Conservation (phyloP, 495 filamentous ascomycete genomes). For the Cryomyces minteri region DNA sequence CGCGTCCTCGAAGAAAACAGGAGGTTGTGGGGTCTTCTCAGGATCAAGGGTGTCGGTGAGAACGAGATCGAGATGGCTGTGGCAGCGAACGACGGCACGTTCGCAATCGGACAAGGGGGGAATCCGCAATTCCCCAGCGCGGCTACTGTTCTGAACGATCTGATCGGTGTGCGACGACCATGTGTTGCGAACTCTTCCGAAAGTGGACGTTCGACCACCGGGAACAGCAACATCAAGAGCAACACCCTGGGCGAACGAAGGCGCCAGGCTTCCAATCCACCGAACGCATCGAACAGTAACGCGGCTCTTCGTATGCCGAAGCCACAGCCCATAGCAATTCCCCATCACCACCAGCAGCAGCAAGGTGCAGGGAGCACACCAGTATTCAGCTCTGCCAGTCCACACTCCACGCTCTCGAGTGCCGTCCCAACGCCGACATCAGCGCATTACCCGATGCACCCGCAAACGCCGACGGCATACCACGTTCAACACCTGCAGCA, state of each 20-base stretch:
- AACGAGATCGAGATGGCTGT: conserved; percentile 15
- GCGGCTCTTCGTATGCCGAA: not conserved
- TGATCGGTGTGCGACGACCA: conserved; percentile 9
- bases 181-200: conserved; percentile 4
- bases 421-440: no score
- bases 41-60: conserved; percentile 24
- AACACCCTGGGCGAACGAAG: not conserved
- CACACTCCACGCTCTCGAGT: no score
- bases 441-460: no score
- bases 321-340: not conserved
- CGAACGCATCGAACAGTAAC: not conserved
- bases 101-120: conserved; percentile 1
- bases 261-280: not conserved
- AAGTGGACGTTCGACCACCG: not conserved
- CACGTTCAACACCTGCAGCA: not conserved
- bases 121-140: conserved; percentile 8
- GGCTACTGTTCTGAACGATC: conserved; percentile 3
- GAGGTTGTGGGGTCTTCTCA: conserved; percentile 31
- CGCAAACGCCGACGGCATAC: no score
- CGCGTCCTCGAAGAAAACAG: conserved; percentile 45
- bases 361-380: no score
- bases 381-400: no score
- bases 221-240: not conserved
- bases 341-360: not conserved
- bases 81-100: conserved; percentile 5